Conservation (phyloP, 306 rosid species). For the Lotus japonicus region DNA sequence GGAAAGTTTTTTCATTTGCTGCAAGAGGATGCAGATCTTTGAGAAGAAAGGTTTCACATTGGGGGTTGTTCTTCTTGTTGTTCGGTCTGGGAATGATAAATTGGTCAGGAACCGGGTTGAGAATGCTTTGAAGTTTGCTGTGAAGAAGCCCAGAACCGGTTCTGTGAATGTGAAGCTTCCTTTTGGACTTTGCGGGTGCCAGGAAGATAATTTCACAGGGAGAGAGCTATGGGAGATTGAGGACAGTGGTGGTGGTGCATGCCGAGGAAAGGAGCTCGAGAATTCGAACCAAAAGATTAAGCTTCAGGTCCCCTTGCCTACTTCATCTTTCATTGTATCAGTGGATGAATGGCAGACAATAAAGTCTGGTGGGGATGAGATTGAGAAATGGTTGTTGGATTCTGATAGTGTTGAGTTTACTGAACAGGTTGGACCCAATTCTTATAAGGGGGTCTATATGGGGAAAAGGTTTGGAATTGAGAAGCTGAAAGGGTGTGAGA, state of each 20-base stretch:
- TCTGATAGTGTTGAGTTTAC: slow-evolving; percentile 67
- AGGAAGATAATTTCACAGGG: slow-evolving; percentile 70
- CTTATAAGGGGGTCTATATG: slow-evolving; percentile 71
- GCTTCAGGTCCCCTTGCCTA: slow-evolving; percentile 66
- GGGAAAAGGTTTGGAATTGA: slow-evolving; percentile 90
- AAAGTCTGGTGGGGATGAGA: slow-evolving; percentile 54
- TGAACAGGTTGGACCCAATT: slow-evolving; percentile 72
- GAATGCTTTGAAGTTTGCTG: slow-evolving; percentile 58
- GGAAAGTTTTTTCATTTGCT: slow-evolving; percentile 61
- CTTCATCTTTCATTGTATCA: slow-evolving; percentile 51
- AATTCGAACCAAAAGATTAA: slow-evolving; percentile 46
- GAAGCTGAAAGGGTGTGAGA: slow-evolving; percentile 93
- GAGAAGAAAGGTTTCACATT: slow-evolving; percentile 83
- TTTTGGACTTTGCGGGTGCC: slow-evolving; percentile 94
- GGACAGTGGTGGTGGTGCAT: slow-evolving; percentile 43
- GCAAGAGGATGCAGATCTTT: slow-evolving; percentile 83
- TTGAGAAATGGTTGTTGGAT: slow-evolving; percentile 75
- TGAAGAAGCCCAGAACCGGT: slow-evolving; percentile 57
- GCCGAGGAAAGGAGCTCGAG: slow-evolving; percentile 46
- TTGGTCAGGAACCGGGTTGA: slow-evolving; percentile 57
- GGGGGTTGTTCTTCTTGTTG: slow-evolving; percentile 61
- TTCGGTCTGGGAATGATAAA: slow-evolving; percentile 62
- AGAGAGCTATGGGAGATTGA: slow-evolving; percentile 64
- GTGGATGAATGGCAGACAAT: slow-evolving; percentile 97
- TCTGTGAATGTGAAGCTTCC: slow-evolving; percentile 84